These are phyloP conservation scores for Aspergillus costaricaensis DNA, from an alignment of 2,329 filamentous ascomycete species.

Conservation along the genomic window DNA sequence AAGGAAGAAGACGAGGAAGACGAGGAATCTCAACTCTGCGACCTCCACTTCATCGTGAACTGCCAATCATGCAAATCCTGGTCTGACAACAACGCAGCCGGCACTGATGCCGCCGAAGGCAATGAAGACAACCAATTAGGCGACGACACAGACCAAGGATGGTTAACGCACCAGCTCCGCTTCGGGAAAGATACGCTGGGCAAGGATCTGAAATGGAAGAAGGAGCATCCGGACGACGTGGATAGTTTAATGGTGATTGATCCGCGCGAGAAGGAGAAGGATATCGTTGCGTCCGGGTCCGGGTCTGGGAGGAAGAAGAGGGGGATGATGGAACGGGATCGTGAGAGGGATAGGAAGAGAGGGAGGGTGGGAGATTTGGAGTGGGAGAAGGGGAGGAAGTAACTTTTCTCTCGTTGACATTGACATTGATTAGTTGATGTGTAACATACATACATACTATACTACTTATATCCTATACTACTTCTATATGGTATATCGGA, in stretches of 20 bases:
- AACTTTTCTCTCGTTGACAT: too few species aligned
- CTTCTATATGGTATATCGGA: too few species aligned
- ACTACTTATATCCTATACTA: too few species aligned
- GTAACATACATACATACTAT: too few species aligned
- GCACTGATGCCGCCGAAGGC: slow-evolving; percentile 38
- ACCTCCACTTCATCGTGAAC: slow-evolving; percentile 92
- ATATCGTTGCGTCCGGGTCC: slow-evolving; percentile 61
- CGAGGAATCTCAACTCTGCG: slow-evolving; percentile 77
- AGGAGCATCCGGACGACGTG: slow-evolving; percentile 81
- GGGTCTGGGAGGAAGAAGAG: slow-evolving; percentile 45
- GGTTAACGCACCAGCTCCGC: slow-evolving; percentile 82
- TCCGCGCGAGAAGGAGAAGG: slow-evolving; percentile 77
- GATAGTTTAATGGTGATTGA: slow-evolving; percentile 81
- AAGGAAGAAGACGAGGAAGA: slow-evolving; percentile 55
- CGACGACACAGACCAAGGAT: slow-evolving; percentile 58
- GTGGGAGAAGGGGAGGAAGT: slow-evolving; percentile 29
- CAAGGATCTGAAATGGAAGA: slow-evolving; percentile 86
- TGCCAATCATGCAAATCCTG: slow-evolving; percentile 90
- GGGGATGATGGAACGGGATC: slow-evolving; percentile 49
- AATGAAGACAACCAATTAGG: slow-evolving; percentile 47
- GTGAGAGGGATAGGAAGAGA: slow-evolving; percentile 40
- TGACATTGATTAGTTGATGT: too few species aligned
- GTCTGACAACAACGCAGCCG: slow-evolving; percentile 58
- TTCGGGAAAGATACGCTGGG: slow-evolving; percentile 89
- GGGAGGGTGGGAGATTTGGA: slow-evolving; percentile 38